Conservation (phyloP, 805 yeast species). For the Teunomyces tritomae region DNA sequence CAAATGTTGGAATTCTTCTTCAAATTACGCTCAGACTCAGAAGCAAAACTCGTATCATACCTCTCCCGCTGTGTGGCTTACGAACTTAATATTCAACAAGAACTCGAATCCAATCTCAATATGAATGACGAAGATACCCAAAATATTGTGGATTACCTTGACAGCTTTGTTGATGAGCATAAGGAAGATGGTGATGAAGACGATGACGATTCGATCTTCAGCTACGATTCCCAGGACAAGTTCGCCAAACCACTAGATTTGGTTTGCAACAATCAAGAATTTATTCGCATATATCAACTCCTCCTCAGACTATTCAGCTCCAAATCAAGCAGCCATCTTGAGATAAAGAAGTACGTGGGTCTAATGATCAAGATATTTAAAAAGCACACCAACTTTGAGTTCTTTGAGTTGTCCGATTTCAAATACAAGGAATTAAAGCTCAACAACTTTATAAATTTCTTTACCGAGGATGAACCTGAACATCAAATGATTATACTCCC, state of each 20-base stretch:
- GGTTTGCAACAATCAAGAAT: slow-evolving; percentile 14
- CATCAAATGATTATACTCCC: slow-evolving; percentile 17
- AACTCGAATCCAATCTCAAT: slow-evolving; percentile 13
- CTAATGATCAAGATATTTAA: slow-evolving; percentile 23
- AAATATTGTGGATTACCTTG: slow-evolving; percentile 18
- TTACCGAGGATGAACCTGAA: slow-evolving; percentile 10
- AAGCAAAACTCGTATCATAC: slow-evolving; percentile 13
- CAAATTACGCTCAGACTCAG: slow-evolving; percentile 16
- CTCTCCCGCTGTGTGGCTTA: slow-evolving; percentile 18
- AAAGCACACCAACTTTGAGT: slow-evolving; percentile 14
- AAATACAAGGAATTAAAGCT: slow-evolving; percentile 16
- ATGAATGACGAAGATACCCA: slow-evolving; percentile 19
- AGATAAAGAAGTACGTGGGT: slow-evolving; percentile 15
- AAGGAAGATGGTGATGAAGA: slow-evolving; percentile 3
- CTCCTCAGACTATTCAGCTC: slow-evolving; percentile 22
- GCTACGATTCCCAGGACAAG: slow-evolving; percentile 11
- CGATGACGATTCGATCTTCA: slow-evolving; percentile 20
- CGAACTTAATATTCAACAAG: slow-evolving; percentile 16
- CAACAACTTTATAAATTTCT: slow-evolving; percentile 16
- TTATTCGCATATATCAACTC: slow-evolving; percentile 18
- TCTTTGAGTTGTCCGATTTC: slow-evolving; percentile 18
- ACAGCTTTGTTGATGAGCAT: slow-evolving; percentile 14
- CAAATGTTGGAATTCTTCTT: slow-evolving; percentile 15
- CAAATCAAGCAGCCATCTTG: slow-evolving; percentile 11
- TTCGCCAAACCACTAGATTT: slow-evolving; percentile 12